phyloP scores from a whole-genome alignment of 345 rosid genomes.

The Citrus sp. region DNA sequence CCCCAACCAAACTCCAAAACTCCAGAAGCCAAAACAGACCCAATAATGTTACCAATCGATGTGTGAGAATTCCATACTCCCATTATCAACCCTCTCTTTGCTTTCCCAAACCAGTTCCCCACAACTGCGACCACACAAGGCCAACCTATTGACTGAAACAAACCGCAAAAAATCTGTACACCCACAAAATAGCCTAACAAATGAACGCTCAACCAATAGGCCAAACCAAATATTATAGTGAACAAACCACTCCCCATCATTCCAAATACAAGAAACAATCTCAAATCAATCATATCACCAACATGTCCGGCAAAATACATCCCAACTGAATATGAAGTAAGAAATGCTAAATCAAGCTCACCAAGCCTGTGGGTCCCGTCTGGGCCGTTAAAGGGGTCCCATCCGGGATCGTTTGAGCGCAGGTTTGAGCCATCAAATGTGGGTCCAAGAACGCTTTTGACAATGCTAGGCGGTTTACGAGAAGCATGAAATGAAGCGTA shows the following conservation, averaged over 20 bases:
- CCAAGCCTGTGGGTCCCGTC: slow-evolving; percentile 74
- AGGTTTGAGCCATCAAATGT: slow-evolving; percentile 19
- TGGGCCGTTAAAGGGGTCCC: slow-evolving; percentile 81
- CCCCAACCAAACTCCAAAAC: slow-evolving; percentile 94
- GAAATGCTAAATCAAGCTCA: slow-evolving; percentile 88
- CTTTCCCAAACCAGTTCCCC: slow-evolving; percentile 93
- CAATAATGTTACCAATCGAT: slow-evolving; percentile 78
- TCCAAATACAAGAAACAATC: slow-evolving; percentile 84
- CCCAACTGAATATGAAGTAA: slow-evolving; percentile 62
- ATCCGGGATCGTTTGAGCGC: slow-evolving; percentile 43
- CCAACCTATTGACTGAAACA: slow-evolving; percentile 98
- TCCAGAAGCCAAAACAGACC: slow-evolving; percentile 73
- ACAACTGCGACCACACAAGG: slow-evolving; percentile 92
- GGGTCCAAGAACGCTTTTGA: slow-evolving; percentile 87
- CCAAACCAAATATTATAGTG: slow-evolving; percentile 68
- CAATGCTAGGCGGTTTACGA: slow-evolving; percentile 92
- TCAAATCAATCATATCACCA: slow-evolving; percentile 78
- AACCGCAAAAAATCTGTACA: slow-evolving; percentile 74
- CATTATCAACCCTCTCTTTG: slow-evolving; percentile 89
- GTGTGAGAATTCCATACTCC: slow-evolving; percentile 93
- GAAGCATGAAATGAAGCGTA: slow-evolving; percentile 96
- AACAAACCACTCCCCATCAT: slow-evolving; percentile 89
- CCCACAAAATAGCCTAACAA: slow-evolving; percentile 45
- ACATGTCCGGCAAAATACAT: slow-evolving; percentile 90
- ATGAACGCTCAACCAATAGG: slow-evolving; percentile 79